phyloP scores from a whole-genome alignment of 2,329 filamentous ascomycete genomes.

The Trichophyton equinum region DNA sequence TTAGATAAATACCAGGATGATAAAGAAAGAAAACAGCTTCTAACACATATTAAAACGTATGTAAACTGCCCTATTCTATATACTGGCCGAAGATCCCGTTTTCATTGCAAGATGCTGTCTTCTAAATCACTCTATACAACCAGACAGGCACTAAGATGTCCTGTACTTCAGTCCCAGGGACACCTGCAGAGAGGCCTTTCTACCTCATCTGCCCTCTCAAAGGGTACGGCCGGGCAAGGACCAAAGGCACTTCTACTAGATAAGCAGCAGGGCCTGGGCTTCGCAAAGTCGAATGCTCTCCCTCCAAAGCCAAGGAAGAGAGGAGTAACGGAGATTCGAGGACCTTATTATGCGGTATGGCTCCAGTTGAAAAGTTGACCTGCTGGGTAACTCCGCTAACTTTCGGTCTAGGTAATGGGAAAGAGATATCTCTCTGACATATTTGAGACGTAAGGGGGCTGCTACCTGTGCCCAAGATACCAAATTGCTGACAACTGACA shows the following conservation, averaged over 20 bases:
- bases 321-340: conserved; percentile 44
- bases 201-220: not conserved
- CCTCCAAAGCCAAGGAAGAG: conserved; percentile 38
- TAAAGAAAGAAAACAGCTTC: not conserved
- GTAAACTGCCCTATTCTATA: not conserved
- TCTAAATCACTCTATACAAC: not conserved
- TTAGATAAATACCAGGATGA: not conserved
- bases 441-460: conserved; percentile 36
- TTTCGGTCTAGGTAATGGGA: conserved; percentile 34
- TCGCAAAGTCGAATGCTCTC: conserved; percentile 38
- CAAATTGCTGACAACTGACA: not conserved
- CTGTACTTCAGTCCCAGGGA: not conserved
- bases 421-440: conserved; percentile 42
- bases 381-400: not conserved
- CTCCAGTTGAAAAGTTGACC: too few relatives aligned
- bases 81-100: too few relatives aligned
- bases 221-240: not conserved
- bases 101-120: not conserved
- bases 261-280: conserved; percentile 38
- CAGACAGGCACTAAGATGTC: not conserved
- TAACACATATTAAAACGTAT: not conserved
- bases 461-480: not conserved
- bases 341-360: conserved; percentile 42
- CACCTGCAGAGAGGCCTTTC: not conserved
- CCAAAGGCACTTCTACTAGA: conserved; percentile 36